These are phyloP conservation scores for Combretum micranthum DNA, from an alignment of 345 rosid genomes.

Conservation along the genomic window DNA sequence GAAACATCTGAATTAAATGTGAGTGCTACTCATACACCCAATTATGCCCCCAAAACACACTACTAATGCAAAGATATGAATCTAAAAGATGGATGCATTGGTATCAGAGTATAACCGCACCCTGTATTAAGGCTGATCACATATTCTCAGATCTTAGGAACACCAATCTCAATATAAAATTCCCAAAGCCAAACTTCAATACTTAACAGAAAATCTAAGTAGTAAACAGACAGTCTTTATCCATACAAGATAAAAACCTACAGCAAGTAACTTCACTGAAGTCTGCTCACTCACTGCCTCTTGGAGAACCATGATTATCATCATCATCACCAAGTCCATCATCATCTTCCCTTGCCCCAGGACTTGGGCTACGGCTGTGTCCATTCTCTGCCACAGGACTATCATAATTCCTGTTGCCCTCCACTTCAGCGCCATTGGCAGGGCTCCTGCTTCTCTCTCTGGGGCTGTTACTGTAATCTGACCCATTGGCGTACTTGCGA, in stretches of 20 bases:
- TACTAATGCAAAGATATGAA: too few relatives aligned
- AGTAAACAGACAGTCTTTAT: slow-evolving; percentile 1
- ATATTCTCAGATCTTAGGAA: too few relatives aligned
- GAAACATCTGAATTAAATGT: too few relatives aligned
- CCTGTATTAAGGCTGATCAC: too few relatives aligned
- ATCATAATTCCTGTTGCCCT: slow-evolving; percentile 28
- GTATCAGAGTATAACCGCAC: too few relatives aligned
- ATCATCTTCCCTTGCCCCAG: slow-evolving; percentile 24
- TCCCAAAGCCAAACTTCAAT: not conserved
- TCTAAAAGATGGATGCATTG: too few relatives aligned
- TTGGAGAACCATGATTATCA: slow-evolving; percentile 23
- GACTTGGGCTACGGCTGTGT: slow-evolving; percentile 39
- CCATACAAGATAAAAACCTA: slow-evolving; percentile 7
- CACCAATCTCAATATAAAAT: not conserved
- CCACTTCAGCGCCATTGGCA: slow-evolving; percentile 23
- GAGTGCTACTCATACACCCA: too few relatives aligned
- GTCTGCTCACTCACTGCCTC: slow-evolving; percentile 36
- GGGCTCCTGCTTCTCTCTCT: slow-evolving; percentile 49
- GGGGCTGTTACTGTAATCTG: slow-evolving; percentile 50
- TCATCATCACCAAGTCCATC: slow-evolving; percentile 41
- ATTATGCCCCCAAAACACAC: too few relatives aligned
- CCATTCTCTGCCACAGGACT: slow-evolving; percentile 56
- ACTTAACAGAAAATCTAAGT: slow-evolving; percentile 1
- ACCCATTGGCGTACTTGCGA: slow-evolving; percentile 31
- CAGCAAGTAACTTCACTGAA: not conserved